A percentile compares a stretch with the other conserved stretches of the same genome.
These are phyloP conservation scores for Isabelozyma heimii DNA, from an alignment of 805 yeast species.

Conservation along the genomic window DNA sequence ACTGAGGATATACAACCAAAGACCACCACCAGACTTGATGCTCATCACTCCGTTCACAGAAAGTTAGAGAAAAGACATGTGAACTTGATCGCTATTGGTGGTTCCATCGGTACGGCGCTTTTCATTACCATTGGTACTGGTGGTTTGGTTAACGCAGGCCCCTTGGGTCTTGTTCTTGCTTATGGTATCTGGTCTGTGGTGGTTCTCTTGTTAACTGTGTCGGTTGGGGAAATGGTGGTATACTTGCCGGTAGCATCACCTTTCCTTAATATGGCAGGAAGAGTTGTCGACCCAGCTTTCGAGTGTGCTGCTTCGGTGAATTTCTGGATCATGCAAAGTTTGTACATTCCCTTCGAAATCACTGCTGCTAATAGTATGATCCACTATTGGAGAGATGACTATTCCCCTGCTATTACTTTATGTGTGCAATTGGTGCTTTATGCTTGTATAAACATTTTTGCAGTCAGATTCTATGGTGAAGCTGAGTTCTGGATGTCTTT, in stretches of 20 bases:
- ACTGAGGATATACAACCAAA: not conserved
- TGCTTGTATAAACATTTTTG: slow-evolving; percentile 41
- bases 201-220: slow-evolving; percentile 29
- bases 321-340: slow-evolving; percentile 42
- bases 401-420: slow-evolving; percentile 46
- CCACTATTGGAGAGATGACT: slow-evolving; percentile 50
- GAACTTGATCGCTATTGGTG: slow-evolving; percentile 70
- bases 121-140: slow-evolving; percentile 34
- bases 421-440: slow-evolving; percentile 42
- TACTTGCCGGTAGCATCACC: slow-evolving; percentile 35
- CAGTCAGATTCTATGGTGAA: slow-evolving; percentile 51
- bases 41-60: slow-evolving; percentile 15
- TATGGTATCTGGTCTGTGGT: slow-evolving; percentile 31
- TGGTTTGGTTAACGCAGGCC: slow-evolving; percentile 30
- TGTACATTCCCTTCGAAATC: slow-evolving; percentile 47
- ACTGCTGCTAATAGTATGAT: slow-evolving; percentile 52
- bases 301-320: slow-evolving; percentile 31
- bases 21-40: not conserved
- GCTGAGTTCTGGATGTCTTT: slow-evolving; percentile 46
- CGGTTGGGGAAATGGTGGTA: slow-evolving; percentile 38
- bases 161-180: slow-evolving; percentile 30
- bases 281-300: slow-evolving; percentile 36
- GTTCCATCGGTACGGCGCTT: slow-evolving; percentile 60
- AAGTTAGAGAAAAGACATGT: slow-evolving; percentile 48
- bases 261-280: slow-evolving; percentile 34